A percentile compares a stretch with the other conserved stretches of the same genome.
Evolutionary conservation across 495 filamentous ascomycete species (phyloP).

Genomic region (Astrocystis sublimbata): DNA sequence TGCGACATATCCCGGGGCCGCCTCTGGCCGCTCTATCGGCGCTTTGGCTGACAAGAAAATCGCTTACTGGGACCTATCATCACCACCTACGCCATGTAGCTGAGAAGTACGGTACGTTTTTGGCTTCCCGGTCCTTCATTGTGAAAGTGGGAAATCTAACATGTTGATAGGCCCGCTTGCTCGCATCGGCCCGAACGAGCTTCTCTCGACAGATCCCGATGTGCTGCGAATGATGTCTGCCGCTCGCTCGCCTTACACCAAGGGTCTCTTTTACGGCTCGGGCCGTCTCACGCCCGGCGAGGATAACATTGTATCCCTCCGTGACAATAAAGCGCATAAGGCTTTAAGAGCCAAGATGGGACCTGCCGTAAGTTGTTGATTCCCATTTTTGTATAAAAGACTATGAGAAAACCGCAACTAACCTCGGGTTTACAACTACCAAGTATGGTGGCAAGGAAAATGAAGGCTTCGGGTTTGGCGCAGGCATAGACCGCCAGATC

Average conservation of each 20-base stretch:
- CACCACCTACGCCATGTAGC: conserved; percentile 16
- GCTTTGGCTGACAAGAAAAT: conserved; percentile 18
- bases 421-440: neutral
- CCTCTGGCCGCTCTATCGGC: conserved; percentile 19
- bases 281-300: conserved; percentile 24
- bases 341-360: conserved; percentile 37
- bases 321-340: conserved; percentile 36
- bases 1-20: conserved; percentile 30
- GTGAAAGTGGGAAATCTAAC: neutral
- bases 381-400: neutral
- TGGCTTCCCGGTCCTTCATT: neutral
- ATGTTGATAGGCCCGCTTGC: conserved; percentile 38
- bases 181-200: conserved; percentile 45
- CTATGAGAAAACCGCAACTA: neutral
- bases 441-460: conserved; percentile 16
- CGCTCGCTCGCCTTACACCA: conserved; percentile 33
- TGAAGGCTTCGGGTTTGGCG: conserved; percentile 25
- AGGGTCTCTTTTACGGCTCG: conserved; percentile 34
- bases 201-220: conserved; percentile 44
- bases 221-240: conserved; percentile 33
- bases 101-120: conserved; percentile 18
- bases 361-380: conserved; percentile 31
- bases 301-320: conserved; percentile 32
- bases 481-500: conserved; percentile 43
- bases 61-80: conserved; percentile 14